Evolutionary conservation across 345 rosid species (phyloP).

Genomic region (Rubroshorea leprosula): DNA sequence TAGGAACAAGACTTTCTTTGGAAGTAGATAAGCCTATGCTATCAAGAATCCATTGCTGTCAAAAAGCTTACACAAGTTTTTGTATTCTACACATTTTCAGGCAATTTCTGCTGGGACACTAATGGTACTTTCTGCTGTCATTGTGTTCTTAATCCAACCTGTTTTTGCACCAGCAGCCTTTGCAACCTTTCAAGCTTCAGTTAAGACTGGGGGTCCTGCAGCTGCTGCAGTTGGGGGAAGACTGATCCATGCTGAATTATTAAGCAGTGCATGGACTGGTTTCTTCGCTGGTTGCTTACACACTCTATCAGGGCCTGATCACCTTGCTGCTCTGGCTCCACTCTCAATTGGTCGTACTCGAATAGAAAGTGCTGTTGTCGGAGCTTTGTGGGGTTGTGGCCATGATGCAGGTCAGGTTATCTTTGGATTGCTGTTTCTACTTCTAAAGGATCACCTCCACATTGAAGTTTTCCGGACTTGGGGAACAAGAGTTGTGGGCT

Average conservation of each 20-base stretch:
- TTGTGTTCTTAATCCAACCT: slow-evolving; percentile 55
- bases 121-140: slow-evolving; percentile 48
- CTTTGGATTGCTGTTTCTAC: slow-evolving; percentile 73
- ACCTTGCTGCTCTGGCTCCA: slow-evolving; percentile 96
- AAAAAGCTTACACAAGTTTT: neutral
- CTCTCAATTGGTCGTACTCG: slow-evolving; percentile 88
- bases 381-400: slow-evolving; percentile 99
- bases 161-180: slow-evolving; percentile 74
- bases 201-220: slow-evolving; percentile 41
- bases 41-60: slow-evolving; percentile 11
- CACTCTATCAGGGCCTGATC: slow-evolving; percentile 94
- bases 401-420: slow-evolving; percentile 95
- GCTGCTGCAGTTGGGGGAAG: slow-evolving; percentile 56
- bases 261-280: slow-evolving; percentile 92
- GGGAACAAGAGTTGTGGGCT: slow-evolving; percentile 87
- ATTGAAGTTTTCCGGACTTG: slow-evolving; percentile 76
- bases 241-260: slow-evolving; percentile 61
- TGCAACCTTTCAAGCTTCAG: slow-evolving; percentile 69
- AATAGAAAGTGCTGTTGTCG: slow-evolving; percentile 83
- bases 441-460: slow-evolving; percentile 82
- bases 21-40: slow-evolving; percentile 23
- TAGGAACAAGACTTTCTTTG: slow-evolving; percentile 57
- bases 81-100: slow-evolving; percentile 28
- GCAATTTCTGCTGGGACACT: slow-evolving; percentile 39
- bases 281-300: slow-evolving; percentile 94